phyloP scores from a whole-genome alignment of 129 eudicot genomes.

The Glebionis coronaria region DNA sequence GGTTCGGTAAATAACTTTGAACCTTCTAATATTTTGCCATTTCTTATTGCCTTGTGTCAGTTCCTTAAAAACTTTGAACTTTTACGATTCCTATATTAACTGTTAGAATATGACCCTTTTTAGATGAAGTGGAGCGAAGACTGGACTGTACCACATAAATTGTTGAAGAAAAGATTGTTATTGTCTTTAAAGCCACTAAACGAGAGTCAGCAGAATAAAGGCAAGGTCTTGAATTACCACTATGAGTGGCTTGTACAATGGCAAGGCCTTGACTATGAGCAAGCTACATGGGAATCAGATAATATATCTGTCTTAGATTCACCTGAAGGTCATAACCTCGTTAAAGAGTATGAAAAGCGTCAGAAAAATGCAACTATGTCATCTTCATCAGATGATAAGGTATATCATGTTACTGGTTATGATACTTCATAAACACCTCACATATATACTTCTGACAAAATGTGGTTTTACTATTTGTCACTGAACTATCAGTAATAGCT shows the following conservation, averaged over 20 bases:
- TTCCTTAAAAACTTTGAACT: not conserved
- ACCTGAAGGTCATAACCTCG: constrained; percentile 43
- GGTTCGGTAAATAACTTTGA: constrained; percentile 41
- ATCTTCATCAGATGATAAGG: constrained; percentile 39
- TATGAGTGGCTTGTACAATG: constrained; percentile 84
- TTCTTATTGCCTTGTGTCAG: not conserved
- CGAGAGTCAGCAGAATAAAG: constrained; percentile 22
- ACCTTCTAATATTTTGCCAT: constrained; percentile 13
- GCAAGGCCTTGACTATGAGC: constrained; percentile 57
- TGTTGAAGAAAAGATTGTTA: constrained; percentile 47
- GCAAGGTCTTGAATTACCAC: constrained; percentile 31
- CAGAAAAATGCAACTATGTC: constrained; percentile 30
- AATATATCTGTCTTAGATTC: constrained; percentile 38
- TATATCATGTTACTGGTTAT: constrained; percentile 11
- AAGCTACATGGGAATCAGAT: constrained; percentile 72
- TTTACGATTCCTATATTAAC: not conserved
- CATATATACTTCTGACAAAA: no score
- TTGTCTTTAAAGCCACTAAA: constrained; percentile 20
- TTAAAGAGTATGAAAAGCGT: constrained; percentile 47
- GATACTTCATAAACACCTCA: no score
- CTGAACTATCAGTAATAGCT: not conserved
- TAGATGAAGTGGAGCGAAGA: constrained; percentile 48
- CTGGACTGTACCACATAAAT: constrained; percentile 62
- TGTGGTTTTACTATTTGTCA: not conserved
- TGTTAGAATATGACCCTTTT: constrained; percentile 17